Evolutionary conservation across 306 rosid species (phyloP), one percentile per base, ranked within the genome.

Genomic region (Mimosa pudica): DNA sequence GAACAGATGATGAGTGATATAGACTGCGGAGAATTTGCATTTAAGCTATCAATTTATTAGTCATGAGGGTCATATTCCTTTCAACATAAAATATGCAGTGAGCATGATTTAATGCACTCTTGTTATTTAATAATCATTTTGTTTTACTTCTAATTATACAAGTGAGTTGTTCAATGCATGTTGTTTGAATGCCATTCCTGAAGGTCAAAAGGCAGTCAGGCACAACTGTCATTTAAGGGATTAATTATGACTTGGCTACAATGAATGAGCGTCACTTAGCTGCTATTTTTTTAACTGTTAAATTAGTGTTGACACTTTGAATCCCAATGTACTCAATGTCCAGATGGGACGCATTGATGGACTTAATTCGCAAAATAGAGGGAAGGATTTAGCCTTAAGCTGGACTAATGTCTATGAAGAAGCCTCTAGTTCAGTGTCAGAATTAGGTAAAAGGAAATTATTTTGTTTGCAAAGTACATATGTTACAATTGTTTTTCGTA

Each of bases 321-420:
- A 36, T 81, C 73, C 63, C 42, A 54, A 10, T 66, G 84, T 75
- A 80, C 62, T 36, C 63, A 32, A 80, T 87, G 55, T 82, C 79
- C 88, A 95, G 99, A 92, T 95, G 98, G 99, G 97, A 64, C 98
- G 96, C 66, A 89, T 84, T 82, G 98, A 93, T 86, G 99, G 97
- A 80, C 84, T 80, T 78, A 89, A 88, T 84, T 88, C 87, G 48
- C 92, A 86, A 18, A 83, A 36, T 78, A 80, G 79, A 83, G 88
- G 87, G 87, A 95, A 85, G 91, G 96, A 95, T 66, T 44, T 83
- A 49, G 86, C 90, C 55, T 88, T 91, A 71, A 73, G 81, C 62
- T 95, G 98, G 99, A 86, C 94, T 42, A 84, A 95, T 71, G 92
- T 91, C 61, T 86, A 89, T 45, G 89, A 85, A 85, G 89, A 86